Evolutionary conservation across 2,329 filamentous ascomycete genomes (phyloP), one percentile per base, ranked within the genome.

Genomic region (Botrytis tulipae): DNA sequence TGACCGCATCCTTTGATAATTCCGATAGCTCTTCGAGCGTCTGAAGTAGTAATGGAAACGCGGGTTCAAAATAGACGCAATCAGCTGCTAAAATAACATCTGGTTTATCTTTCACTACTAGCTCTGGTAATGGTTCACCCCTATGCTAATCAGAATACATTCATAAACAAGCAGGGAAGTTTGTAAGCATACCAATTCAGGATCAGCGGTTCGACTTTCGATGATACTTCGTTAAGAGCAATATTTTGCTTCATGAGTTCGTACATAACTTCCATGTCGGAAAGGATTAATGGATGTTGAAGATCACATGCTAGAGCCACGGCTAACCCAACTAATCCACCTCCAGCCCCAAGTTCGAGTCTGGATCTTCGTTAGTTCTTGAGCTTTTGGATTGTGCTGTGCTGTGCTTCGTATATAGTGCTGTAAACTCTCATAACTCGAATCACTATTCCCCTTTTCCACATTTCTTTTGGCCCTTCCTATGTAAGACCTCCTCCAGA

Each of bases 1-100:
- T 82, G 16, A 87, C 84, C 18, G 88, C 87, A 61, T 85, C 82
- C 35, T 92, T 91, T 82, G 91, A 94, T 61, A 94, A 87, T 25
- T 88, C 87, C 76, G 97, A 86, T 66, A 98, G 85, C 76, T 93
- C 90, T 74, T 88, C 85, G 76, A 98, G 84, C 9, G 95, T 98
- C 76, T 90, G 84, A 80, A 96, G 87, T 65, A 99, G 87, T 48
- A 98, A 86, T 44, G 95, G 95, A 80, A 98, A 98, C 1, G 96
- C 93, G 4, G 95, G 94, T 83, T 98, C 96, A 82, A 97, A 97
- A 85, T 98, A 99, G 67, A 97, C 94, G 83, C 95, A 98, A 82
- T 98, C 96, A 59, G 95, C 95, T 5, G 96, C 96, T n/a, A 98
- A 87, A 73, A 99, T 90, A 72, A 97, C 86, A 79, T 95, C 90